phyloP scores from a whole-genome alignment of 2,329 filamentous ascomycete genomes.

The Scortechinia acanthostroma region DNA sequence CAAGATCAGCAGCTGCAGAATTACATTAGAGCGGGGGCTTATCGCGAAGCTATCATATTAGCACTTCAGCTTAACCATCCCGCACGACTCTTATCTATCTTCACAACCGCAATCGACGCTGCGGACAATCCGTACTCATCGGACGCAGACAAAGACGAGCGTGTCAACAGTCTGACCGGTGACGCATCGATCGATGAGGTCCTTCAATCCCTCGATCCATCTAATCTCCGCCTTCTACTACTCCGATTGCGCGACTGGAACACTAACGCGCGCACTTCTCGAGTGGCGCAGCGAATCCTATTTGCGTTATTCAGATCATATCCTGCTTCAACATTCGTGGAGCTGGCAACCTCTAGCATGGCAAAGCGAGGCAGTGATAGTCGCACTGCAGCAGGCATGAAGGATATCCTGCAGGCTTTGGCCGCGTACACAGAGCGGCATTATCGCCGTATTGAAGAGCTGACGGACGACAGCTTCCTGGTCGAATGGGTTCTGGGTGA shows the following conservation, averaged over 20 bases:
- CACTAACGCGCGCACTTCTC: constrained; percentile 60
- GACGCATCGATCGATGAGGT: constrained; percentile 55
- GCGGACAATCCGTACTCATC: constrained; percentile 40
- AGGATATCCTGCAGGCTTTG: constrained; percentile 58
- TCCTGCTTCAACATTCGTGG: constrained; percentile 49
- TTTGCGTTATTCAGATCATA: constrained; percentile 56
- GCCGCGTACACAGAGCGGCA: constrained; percentile 65
- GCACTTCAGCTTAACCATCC: constrained; percentile 68
- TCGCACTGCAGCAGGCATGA: constrained; percentile 32
- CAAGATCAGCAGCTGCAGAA: constrained; percentile 71
- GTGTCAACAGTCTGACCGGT: constrained; percentile 34
- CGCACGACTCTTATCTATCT: constrained; percentile 56
- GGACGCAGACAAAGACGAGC: background rate
- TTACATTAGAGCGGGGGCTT: constrained; percentile 59
- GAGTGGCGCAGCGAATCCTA: constrained; percentile 61
- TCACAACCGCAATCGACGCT: constrained; percentile 40
- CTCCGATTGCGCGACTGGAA: constrained; percentile 67
- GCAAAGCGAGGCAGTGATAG: constrained; percentile 9
- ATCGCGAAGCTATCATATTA: constrained; percentile 65
- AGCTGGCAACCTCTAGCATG: constrained; percentile 28
- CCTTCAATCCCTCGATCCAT: constrained; percentile 24
- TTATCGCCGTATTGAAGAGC: constrained; percentile 58
- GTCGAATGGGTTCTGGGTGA: constrained; percentile 63
- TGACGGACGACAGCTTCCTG: constrained; percentile 65
- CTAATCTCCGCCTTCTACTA: constrained; percentile 29